Evolutionary conservation across 352 stramenopile genomes (phyloP).

Genomic region (Pythium chondricola): DNA sequence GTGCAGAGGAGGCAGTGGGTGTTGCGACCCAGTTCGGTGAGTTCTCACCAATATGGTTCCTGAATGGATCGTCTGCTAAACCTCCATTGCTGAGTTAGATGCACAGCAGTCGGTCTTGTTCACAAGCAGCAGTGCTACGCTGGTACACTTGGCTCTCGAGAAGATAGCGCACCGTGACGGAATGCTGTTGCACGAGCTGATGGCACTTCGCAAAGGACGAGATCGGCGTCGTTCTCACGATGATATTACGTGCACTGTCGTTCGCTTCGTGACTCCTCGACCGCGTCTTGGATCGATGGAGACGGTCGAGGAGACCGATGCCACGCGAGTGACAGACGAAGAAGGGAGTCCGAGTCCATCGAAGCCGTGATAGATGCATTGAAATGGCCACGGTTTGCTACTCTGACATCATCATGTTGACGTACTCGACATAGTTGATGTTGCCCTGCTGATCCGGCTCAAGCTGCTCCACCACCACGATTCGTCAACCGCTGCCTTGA

Average conservation of each 20-base stretch:
- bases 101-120: too few species aligned
- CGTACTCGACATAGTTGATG: conserved; percentile 93
- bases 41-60: too few species aligned
- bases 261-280: conserved; percentile 33
- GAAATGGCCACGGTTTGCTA: conserved; percentile 17
- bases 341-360: conserved; percentile 1
- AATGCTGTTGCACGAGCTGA: conserved; percentile 62
- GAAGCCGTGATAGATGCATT: conserved; percentile 7
- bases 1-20: conserved; percentile 49
- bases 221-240: conserved; percentile 60
- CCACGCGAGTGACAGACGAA: background rate
- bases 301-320: conserved; percentile 7
- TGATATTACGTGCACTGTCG: conserved; percentile 76
- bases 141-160: conserved; percentile 68
- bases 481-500: background rate
- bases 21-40: conserved; percentile 73
- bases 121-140: conserved; percentile 33
- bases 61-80: too few species aligned
- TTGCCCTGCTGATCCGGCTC: conserved; percentile 89
- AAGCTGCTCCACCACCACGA: conserved; percentile 40
- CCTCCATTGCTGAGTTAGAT: too few species aligned
- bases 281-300: conserved; percentile 8
- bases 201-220: conserved; percentile 41
- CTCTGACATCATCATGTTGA: conserved; percentile 94
- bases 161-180: conserved; percentile 64